Percentiles rank a stretch among this genome's conserved stretches.
These are phyloP conservation scores for Trichoderma polysporum DNA, from an alignment of 2,329 filamentous ascomycete genomes.

Conservation along the genomic window DNA sequence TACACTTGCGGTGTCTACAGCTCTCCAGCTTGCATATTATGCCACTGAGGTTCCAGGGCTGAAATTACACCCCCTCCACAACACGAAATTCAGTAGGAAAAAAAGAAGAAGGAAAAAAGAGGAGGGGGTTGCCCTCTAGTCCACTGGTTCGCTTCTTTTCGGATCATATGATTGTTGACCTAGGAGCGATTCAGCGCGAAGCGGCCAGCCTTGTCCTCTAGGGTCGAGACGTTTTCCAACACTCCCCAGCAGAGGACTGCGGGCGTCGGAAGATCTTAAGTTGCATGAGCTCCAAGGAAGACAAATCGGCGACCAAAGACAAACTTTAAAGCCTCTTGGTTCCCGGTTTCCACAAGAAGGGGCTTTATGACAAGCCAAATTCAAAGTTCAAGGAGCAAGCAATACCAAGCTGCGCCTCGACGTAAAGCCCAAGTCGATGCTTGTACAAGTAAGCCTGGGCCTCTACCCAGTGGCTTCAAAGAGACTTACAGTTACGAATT, in stretches of 20 bases:
- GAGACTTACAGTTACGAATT: neutral
- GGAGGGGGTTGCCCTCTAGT: neutral
- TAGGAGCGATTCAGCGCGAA: neutral
- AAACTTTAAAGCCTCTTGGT: conserved; percentile 6
- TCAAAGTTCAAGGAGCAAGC: neutral
- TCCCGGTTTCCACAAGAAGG: neutral
- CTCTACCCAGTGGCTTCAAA: neutral
- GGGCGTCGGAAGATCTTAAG: conserved; percentile 3
- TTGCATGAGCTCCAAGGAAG: neutral
- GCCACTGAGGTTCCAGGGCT: conserved; percentile 16
- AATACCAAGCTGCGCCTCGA: neutral
- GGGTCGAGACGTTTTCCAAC: neutral
- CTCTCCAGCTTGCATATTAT: conserved; percentile 10
- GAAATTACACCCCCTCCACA: conserved; percentile 14
- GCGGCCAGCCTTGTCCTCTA: neutral
- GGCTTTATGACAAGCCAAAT: neutral
- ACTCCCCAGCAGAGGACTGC: neutral
- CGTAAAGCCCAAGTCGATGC: neutral
- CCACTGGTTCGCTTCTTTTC: neutral
- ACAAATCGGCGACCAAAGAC: neutral
- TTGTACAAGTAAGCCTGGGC: neutral
- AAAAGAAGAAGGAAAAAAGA: neutral
- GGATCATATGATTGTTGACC: conserved; percentile 10
- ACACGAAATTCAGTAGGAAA: neutral
- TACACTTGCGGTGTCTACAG: conserved; percentile 17